Evolutionary conservation across 257 asterid genomes (phyloP).

Genomic region (Schizonepeta tenuifolia): DNA sequence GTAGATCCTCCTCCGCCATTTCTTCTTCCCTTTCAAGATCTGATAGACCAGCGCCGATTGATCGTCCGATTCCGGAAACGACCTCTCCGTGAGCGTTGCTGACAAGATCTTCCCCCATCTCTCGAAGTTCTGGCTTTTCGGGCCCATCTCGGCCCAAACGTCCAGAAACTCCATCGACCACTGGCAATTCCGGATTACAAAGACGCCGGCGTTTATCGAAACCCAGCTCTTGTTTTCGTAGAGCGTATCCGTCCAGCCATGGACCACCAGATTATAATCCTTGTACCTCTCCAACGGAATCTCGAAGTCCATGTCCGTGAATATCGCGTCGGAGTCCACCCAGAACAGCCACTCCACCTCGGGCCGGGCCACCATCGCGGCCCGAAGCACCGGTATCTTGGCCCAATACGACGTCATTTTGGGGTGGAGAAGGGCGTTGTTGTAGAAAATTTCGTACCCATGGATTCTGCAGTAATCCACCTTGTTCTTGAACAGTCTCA

Average conservation of each 20-base stretch:
- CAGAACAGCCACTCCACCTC: slow-evolving; percentile 78
- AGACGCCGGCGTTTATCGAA: slow-evolving; percentile 68
- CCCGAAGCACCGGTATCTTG: slow-evolving; percentile 63
- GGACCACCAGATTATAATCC: slow-evolving; percentile 60
- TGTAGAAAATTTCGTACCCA: slow-evolving; percentile 62
- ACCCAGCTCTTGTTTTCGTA: slow-evolving; percentile 79
- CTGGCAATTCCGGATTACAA: slow-evolving; percentile 71
- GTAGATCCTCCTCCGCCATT: slow-evolving; percentile 61
- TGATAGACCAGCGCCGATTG: slow-evolving; percentile 74
- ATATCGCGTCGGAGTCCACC: slow-evolving; percentile 82
- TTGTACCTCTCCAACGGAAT: slow-evolving; percentile 66
- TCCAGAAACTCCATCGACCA: slow-evolving; percentile 85
- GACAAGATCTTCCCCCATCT: slow-evolving; percentile 58
- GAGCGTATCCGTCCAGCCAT: slow-evolving; percentile 72
- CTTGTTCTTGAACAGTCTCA: slow-evolving; percentile 75
- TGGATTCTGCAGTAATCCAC: slow-evolving; percentile 78
- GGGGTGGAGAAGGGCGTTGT: slow-evolving; percentile 56
- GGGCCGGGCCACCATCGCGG: slow-evolving; percentile 86
- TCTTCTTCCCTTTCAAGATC: slow-evolving; percentile 50
- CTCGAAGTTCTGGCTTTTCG: slow-evolving; percentile 56
- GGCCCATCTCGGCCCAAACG: slow-evolving; percentile 83
- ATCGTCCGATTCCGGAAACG: neutral
- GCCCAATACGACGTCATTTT: slow-evolving; percentile 66
- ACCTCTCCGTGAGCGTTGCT: slow-evolving; percentile 32
- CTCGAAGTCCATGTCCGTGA: slow-evolving; percentile 83